Evolutionary conservation across 192 early-diverging fungal species (phyloP), one percentile per base, ranked within the genome.

Genomic region (Coemansia sp.): DNA sequence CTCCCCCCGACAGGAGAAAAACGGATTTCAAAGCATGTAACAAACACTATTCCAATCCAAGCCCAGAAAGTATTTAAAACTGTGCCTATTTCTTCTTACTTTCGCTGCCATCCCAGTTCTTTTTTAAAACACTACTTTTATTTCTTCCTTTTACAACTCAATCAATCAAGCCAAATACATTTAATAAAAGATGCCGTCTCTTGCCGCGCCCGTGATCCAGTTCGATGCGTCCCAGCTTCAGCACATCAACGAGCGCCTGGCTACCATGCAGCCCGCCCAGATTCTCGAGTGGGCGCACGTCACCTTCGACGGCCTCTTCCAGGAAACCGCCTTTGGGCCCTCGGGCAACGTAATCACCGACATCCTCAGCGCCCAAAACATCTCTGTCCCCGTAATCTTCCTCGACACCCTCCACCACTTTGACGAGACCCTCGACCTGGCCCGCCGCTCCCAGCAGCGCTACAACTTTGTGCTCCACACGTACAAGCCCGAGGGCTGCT

Each of bases 331-430:
- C 22, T 95, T 98, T 71, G 95, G 95, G 6, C 85, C 91, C 24
- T 93, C 95, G 5, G 95, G 95, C 31, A 83, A 91, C 62, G 93
- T 88, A 58, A 91, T 91, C 56, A 68, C 90, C 29, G 91, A 98
- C 74, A 90, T 98, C 76, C 83, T 94, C 55, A 78, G 79, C 54
- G 86, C 90, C 53, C 83, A 91, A 46, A 82, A 78, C 50, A 61
- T 81, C 28, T 81, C 87, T 11, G 70, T 80, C 6, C 71, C 83
- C 10, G 81, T 95, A 22, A 91, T 98, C 64, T 98, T 98, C 57
- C 74, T 98, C 55, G 95, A 98, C 75, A 98, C 95, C 4, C 79
- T 98, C 43, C 91, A 98, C 70, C 92, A 98, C 77, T 98, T 98
- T 80, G 70, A 84, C 49, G 95, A 98, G 64, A 98, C 95, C 23